A percentile compares a stretch with the other conserved stretches of the same genome.
phyloP scores from a whole-genome alignment of 768 basidiomycete genomes.

The Suillus paluster region DNA sequence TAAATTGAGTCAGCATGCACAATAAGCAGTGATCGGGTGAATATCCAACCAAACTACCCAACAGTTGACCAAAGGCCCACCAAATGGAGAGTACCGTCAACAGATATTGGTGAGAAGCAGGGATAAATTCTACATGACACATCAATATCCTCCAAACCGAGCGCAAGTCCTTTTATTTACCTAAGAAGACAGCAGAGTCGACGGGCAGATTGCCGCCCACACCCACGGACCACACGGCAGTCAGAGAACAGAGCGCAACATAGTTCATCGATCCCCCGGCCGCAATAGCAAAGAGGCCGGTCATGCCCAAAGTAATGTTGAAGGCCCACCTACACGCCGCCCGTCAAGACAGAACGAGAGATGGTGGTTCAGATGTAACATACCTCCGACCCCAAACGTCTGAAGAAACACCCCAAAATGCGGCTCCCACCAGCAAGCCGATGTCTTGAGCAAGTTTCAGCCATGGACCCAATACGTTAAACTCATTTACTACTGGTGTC shows the following conservation, averaged over 20 bases:
- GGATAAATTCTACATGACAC: conserved; percentile 58
- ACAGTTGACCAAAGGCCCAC: conserved; percentile 80
- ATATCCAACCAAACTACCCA: conserved; percentile 47
- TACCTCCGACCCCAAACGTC: conserved; percentile 77
- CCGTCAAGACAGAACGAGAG: conserved; percentile 13
- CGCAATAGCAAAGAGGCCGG: conserved; percentile 65
- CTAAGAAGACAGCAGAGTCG: conserved; percentile 77
- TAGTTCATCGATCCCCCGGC: conserved; percentile 64
- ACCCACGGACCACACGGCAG: conserved; percentile 65
- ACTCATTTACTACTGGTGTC: conserved; percentile 66
- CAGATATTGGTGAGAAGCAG: conserved; percentile 74
- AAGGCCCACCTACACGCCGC: conserved; percentile 56
- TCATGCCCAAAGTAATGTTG: conserved; percentile 71
- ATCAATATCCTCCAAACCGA: background rate
- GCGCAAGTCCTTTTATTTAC: conserved; percentile 37
- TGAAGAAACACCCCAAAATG: conserved; percentile 68
- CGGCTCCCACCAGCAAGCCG: conserved; percentile 70
- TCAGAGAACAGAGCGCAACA: conserved; percentile 53
- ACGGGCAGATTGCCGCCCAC: conserved; percentile 79
- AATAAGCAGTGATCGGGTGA: background rate
- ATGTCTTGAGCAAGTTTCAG: conserved; percentile 74
- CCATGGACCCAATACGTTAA: conserved; percentile 61
- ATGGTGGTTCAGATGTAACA: background rate
- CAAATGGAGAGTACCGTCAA: conserved; percentile 76
- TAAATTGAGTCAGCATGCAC: conserved; percentile 24